These are phyloP conservation scores for Tetragonia tetragonoides DNA, from an alignment of 148 eudicot genomes.

Conservation along the genomic window DNA sequence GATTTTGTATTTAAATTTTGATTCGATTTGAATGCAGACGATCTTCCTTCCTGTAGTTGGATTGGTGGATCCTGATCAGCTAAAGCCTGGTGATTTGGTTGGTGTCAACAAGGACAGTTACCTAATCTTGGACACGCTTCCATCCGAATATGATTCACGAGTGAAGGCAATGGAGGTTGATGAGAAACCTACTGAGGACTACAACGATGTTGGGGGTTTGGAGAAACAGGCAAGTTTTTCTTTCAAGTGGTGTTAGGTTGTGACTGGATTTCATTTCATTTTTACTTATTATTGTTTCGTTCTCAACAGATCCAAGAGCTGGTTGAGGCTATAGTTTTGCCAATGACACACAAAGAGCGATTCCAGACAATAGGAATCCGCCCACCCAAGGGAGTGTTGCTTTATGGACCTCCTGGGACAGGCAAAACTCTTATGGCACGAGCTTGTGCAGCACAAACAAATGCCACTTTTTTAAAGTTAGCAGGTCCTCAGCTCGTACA, in stretches of 20 bases:
- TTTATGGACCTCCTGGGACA: conserved; percentile 98
- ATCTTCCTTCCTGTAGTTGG: conserved; percentile 97
- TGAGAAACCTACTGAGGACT: conserved; percentile 98
- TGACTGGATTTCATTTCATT: not conserved
- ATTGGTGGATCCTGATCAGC: conserved; percentile 85
- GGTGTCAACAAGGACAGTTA: conserved; percentile 99
- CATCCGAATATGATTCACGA: conserved; percentile 92
- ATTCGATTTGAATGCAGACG: conserved; percentile 49
- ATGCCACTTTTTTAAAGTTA: conserved; percentile 92
- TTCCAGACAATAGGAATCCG: conserved; percentile 88
- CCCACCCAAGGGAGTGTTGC: conserved; percentile 96
- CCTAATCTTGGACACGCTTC: conserved; percentile 86
- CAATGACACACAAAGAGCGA: conserved; percentile 93
- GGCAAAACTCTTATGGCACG: conserved; percentile 98
- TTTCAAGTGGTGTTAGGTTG: not conserved
- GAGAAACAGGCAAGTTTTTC: conserved; percentile 77
- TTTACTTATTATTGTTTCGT: not conserved
- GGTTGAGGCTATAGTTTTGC: conserved; percentile 96
- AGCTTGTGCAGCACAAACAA: conserved; percentile 99
- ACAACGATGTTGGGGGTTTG: conserved; percentile 92
- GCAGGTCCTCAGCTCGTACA: conserved; percentile 99
- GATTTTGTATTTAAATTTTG: not conserved
- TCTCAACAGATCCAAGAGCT: conserved; percentile 79
- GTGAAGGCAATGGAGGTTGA: conserved; percentile 99
- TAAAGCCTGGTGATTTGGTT: conserved; percentile 97